phyloP scores from a whole-genome alignment of 176 grass and related monocot genomes.

The Hordeum vulgare region MorexV3_pseudomolecules_assembly NC_058521.1:25303796-25304295 shows the following conservation, averaged over 20 bases:
- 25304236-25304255: not conserved
- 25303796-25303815: not conserved
- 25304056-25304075: too few relatives aligned
- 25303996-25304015: too few relatives aligned
- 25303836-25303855: not conserved
- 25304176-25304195: not conserved
- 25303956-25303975: too few relatives aligned
- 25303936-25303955: not conserved
- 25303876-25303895: too few relatives aligned
- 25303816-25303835: slow-evolving; percentile 1
- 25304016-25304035: too few relatives aligned
- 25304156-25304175: not conserved
- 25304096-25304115: not conserved
- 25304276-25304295: not conserved
- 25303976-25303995: too few relatives aligned
- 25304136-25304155: not conserved
- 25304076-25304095: not conserved
- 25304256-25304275: not conserved
- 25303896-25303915: too few relatives aligned
- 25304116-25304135: not conserved
- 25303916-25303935: too few relatives aligned
- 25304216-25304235: not conserved
- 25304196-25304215: not conserved
- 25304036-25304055: too few relatives aligned
- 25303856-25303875: too few relatives aligned